These are phyloP conservation scores for Wickerhamiella sergipiensis DNA, from an alignment of 805 yeast species.

Conservation along the genomic window DNA sequence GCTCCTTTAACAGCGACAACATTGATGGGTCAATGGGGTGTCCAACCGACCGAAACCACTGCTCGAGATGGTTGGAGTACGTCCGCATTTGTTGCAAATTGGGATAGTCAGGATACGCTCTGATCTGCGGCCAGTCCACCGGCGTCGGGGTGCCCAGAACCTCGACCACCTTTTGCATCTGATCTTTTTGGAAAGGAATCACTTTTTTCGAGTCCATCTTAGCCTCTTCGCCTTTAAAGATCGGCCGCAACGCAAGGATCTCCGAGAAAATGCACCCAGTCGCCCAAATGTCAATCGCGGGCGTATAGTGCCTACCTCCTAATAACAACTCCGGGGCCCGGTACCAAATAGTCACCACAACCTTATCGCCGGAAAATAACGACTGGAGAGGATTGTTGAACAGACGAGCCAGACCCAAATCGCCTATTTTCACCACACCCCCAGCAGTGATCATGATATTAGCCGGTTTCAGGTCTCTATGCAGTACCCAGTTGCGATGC, in stretches of 20 bases:
- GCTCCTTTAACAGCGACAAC: slow-evolving; percentile 43
- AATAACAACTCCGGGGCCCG: slow-evolving; percentile 81
- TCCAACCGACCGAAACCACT: slow-evolving; percentile 80
- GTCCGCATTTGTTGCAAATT: slow-evolving; percentile 44
- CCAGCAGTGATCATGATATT: slow-evolving; percentile 86
- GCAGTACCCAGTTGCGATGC: slow-evolving; percentile 93
- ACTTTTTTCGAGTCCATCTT: slow-evolving; percentile 87
- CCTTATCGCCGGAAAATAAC: slow-evolving; percentile 83
- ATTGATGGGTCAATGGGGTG: slow-evolving; percentile 53
- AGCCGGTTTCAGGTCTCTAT: slow-evolving; percentile 93
- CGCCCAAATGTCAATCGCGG: slow-evolving; percentile 91
- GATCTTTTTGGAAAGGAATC: slow-evolving; percentile 90
- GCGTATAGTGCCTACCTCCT: slow-evolving; percentile 89
- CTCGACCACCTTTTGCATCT: slow-evolving; percentile 78
- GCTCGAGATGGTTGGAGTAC: slow-evolving; percentile 56
- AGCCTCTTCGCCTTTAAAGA: slow-evolving; percentile 96
- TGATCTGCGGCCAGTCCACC: slow-evolving; percentile 67
- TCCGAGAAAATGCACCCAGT: slow-evolving; percentile 93
- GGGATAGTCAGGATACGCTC: slow-evolving; percentile 72
- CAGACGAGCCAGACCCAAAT: slow-evolving; percentile 79
- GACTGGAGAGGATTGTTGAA: slow-evolving; percentile 80
- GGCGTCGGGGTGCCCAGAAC: slow-evolving; percentile 79
- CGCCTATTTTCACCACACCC: slow-evolving; percentile 93
- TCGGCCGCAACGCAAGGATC: slow-evolving; percentile 72
- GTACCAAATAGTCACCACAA: slow-evolving; percentile 94